phyloP scores from a whole-genome alignment of 2,329 filamentous ascomycete species.

The Sclerotinia sclerotiorum region DNA sequence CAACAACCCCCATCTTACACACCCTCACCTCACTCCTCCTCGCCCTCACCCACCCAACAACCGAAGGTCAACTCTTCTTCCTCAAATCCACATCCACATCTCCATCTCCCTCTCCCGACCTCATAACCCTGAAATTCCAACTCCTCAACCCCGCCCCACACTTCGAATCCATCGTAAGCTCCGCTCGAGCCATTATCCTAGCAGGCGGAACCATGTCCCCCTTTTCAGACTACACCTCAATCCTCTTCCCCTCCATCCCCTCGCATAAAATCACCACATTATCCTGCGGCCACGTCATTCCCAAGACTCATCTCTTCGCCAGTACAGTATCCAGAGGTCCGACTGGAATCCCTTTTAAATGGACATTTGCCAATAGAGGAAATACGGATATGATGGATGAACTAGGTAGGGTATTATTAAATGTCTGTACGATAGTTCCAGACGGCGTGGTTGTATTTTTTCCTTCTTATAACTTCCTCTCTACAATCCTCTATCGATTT shows the following conservation, averaged over 20 bases:
- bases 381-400: constrained; percentile 63
- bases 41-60: constrained; percentile 81
- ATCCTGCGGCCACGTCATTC: constrained; percentile 94
- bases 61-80: constrained; percentile 66
- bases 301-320: constrained; percentile 74
- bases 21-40: constrained; percentile 70
- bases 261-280: constrained; percentile 69
- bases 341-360: constrained; percentile 66
- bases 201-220: constrained; percentile 98
- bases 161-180: constrained; percentile 82
- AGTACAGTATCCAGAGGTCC: constrained; percentile 61
- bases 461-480: constrained; percentile 88
- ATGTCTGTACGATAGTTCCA: constrained; percentile 71
- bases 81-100: constrained; percentile 45
- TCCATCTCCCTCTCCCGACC: constrained; percentile 21
- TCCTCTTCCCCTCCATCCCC: constrained; percentile 77
- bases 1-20: constrained; percentile 40
- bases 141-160: constrained; percentile 88
- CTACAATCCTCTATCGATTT: constrained; percentile 59
- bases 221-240: constrained; percentile 83
- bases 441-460: constrained; percentile 95
- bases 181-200: constrained; percentile 82
- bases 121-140: constrained; percentile 73
- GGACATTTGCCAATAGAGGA: constrained; percentile 77
- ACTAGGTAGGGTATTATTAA: constrained; percentile 71